Conservation (phyloP, 192 early-diverging fungal species). For the Coemansia asiatica region DNA sequence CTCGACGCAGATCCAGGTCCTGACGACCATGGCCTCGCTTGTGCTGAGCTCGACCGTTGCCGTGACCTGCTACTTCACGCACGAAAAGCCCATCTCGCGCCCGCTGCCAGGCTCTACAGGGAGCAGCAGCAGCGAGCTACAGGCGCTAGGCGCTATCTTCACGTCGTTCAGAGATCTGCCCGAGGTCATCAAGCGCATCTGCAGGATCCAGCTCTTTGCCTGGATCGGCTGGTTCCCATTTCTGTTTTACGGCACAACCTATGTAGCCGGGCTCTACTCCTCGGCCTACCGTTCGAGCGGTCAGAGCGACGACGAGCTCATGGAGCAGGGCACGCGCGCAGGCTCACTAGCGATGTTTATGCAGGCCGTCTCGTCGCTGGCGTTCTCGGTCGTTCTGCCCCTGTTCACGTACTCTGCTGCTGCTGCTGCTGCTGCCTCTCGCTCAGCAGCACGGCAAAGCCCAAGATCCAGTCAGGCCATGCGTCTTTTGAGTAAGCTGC, state of each 20-base stretch:
- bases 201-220: constrained; percentile 88
- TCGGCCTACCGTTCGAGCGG: constrained; percentile 18
- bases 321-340: constrained; percentile 65
- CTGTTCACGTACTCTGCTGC: constrained; percentile 34
- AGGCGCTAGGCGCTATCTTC: constrained; percentile 40
- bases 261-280: constrained; percentile 45
- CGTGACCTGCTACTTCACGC: constrained; percentile 67
- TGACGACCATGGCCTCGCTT: constrained; percentile 72
- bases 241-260: constrained; percentile 79
- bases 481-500: constrained; percentile 11
- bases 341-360: constrained; percentile 86
- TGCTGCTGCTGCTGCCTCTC: constrained; percentile 8
- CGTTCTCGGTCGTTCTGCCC: constrained; percentile 46
- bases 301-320: constrained; percentile 19
- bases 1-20: constrained; percentile 73
- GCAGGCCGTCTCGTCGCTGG: constrained; percentile 73
- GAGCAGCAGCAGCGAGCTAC: constrained; percentile 36
- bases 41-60: constrained; percentile 60
- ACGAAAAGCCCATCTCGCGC: constrained; percentile 52
- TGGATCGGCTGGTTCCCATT: constrained; percentile 99
- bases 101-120: constrained; percentile 15
- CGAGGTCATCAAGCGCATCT: constrained; percentile 68
- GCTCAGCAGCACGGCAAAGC: neutral
- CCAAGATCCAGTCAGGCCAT: neutral
- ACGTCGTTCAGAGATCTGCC: constrained; percentile 66